A percentile compares a stretch with the other conserved stretches of the same genome.
Evolutionary conservation across 2,329 filamentous ascomycete genomes (phyloP).

Genomic region (Penicillium sp.): DNA sequence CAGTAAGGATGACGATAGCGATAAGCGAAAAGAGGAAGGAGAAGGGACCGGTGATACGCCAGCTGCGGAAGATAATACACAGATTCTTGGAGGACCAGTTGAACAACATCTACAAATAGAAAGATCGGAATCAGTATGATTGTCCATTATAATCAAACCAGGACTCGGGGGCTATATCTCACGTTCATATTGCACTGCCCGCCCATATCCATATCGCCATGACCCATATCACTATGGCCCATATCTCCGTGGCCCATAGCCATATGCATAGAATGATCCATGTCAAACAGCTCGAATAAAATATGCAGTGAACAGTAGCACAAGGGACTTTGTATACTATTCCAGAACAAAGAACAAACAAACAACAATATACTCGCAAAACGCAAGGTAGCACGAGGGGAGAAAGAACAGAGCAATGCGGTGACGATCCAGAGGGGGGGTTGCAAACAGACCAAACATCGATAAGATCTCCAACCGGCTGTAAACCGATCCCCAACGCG

Average conservation of each 20-base stretch:
- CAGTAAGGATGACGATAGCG: conserved; percentile 76
- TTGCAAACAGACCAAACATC: conserved; percentile 41
- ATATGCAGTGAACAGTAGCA: not conserved
- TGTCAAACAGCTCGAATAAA: conserved; percentile 6
- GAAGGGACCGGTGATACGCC: conserved; percentile 74
- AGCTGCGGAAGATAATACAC: conserved; percentile 91
- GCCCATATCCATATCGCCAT: conserved; percentile 59
- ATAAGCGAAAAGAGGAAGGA: conserved; percentile 80
- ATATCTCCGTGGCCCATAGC: conserved; percentile 43
- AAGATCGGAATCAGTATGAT: not conserved
- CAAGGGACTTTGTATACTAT: not conserved
- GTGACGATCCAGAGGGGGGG: not conserved
- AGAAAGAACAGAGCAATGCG: not conserved
- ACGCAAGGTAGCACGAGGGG: not conserved
- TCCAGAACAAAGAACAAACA: not conserved
- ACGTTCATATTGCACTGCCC: conserved; percentile 88
- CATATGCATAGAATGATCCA: conserved; percentile 49
- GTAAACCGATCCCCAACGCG: conserved; percentile 6
- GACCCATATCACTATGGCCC: conserved; percentile 54
- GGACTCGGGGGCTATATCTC: conserved; percentile 35
- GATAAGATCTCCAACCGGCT: conserved; percentile 7
- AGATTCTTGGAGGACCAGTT: conserved; percentile 92
- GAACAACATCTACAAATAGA: conserved; percentile 78
- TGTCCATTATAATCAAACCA: not conserved
- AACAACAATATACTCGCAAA: not conserved